phyloP scores from a whole-genome alignment of 495 filamentous ascomycete species.

The Aspergillus homomorphus region DNA sequence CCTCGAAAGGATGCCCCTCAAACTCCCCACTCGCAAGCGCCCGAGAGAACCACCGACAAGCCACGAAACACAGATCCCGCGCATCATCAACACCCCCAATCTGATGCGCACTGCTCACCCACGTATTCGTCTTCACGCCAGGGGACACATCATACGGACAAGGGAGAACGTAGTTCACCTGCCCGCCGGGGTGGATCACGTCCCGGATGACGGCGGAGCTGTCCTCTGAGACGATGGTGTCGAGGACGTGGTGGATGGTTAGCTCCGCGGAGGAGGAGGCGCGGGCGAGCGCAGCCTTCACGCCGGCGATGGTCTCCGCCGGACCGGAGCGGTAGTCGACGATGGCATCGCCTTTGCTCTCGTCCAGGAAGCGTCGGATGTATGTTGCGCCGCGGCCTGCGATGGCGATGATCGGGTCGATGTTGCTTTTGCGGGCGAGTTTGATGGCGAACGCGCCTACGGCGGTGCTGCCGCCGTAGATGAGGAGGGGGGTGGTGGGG shows the following conservation, averaged over 20 bases:
- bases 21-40: slow-evolving; percentile 60
- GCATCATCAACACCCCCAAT: slow-evolving; percentile 28
- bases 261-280: background rate
- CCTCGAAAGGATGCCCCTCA: slow-evolving; percentile 56
- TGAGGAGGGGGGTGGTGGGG: slow-evolving; percentile 48
- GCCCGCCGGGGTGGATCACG: slow-evolving; percentile 30
- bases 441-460: slow-evolving; percentile 67
- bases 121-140: slow-evolving; percentile 11
- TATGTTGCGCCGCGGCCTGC: slow-evolving; percentile 54
- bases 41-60: slow-evolving; percentile 50
- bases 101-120: slow-evolving; percentile 27
- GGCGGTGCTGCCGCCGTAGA: slow-evolving; percentile 63
- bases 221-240: slow-evolving; percentile 57
- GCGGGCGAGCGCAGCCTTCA: slow-evolving; percentile 19
- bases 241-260: slow-evolving; percentile 49
- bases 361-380: slow-evolving; percentile 56
- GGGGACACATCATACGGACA: slow-evolving; percentile 26
- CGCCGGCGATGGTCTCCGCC: slow-evolving; percentile 14
- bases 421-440: slow-evolving; percentile 59
- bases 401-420: slow-evolving; percentile 66
- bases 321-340: slow-evolving; percentile 60
- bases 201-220: slow-evolving; percentile 30
- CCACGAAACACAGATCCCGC: slow-evolving; percentile 58
- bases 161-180: slow-evolving; percentile 55
- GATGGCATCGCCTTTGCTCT: slow-evolving; percentile 61